A percentile compares a stretch with the other conserved stretches of the same genome.
Conservation (phyloP, 2,329 filamentous ascomycete genomes). For the Blastomyces percursus region DNA sequence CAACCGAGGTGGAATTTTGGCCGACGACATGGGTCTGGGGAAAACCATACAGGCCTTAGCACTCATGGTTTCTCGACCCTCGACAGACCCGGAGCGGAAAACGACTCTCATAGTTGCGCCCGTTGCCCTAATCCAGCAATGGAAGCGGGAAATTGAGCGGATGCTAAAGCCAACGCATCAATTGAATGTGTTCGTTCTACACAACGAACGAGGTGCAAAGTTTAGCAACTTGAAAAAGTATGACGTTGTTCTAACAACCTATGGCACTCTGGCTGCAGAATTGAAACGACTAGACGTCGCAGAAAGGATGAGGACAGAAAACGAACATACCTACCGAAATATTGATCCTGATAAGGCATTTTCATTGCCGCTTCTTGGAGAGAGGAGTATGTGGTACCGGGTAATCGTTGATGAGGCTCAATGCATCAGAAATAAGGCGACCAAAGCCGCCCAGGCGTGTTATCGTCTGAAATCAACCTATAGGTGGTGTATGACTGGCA, state of each 20-base stretch:
- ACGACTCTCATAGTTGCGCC: slow-evolving; percentile 78
- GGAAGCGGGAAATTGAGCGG: slow-evolving; percentile 65
- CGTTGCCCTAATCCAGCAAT: slow-evolving; percentile 69
- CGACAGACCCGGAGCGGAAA: slow-evolving; percentile 47
- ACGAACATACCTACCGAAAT: slow-evolving; percentile 29
- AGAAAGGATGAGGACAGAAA: slow-evolving; percentile 39
- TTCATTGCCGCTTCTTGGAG: slow-evolving; percentile 50
- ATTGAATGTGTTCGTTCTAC: slow-evolving; percentile 58
- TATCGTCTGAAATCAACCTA: slow-evolving; percentile 49
- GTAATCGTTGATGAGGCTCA: slow-evolving; percentile 72
- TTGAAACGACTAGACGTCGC: slow-evolving; percentile 49
- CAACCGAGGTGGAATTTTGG: slow-evolving; percentile 65
- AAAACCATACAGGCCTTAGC: slow-evolving; percentile 77
- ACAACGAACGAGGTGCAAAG: slow-evolving; percentile 46
- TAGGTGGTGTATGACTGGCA: slow-evolving; percentile 67
- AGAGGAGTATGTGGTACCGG: slow-evolving; percentile 52
- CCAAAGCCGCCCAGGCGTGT: slow-evolving; percentile 51
- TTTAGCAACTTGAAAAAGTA: slow-evolving; percentile 53
- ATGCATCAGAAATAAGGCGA: slow-evolving; percentile 64
- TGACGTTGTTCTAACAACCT: slow-evolving; percentile 71
- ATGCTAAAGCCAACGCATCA: slow-evolving; percentile 53
- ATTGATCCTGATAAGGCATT: slow-evolving; percentile 20
- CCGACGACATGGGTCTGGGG: slow-evolving; percentile 73
- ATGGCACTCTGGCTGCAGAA: slow-evolving; percentile 59
- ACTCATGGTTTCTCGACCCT: slow-evolving; percentile 59